Evolutionary conservation across 73 alveolate genomes (phyloP), one percentile per base, ranked within the genome.

Genomic region (Stentor roeselii): DNA sequence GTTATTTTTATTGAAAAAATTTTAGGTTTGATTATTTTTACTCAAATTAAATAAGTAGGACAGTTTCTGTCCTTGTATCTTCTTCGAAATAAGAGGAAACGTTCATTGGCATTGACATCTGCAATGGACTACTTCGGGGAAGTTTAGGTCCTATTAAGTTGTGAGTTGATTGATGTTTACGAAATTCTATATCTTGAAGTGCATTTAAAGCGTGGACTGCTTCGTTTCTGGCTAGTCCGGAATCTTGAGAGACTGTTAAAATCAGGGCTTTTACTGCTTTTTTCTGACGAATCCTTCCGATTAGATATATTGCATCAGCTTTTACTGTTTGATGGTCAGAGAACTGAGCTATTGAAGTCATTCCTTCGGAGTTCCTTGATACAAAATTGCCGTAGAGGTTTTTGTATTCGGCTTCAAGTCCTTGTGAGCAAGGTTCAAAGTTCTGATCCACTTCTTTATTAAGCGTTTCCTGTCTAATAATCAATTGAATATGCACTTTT

Each of bases 251-350:
- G 14, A 21, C 37, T 30, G n/a, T 67, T 27, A 67, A 14, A n/a
- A 67, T 67, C 21, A 67, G 37, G 14, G 34, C 41, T 67, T 67
- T 67, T 32, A 40, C n/a, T 21, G 80, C n/a, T 67, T 67, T 67
- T 32, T 40, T 67, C 11, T 67, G n/a, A 27, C 34, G 21, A 21
- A 32, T 67, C 14, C 14, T n/a, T 40, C 80, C 80, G 34, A 21
- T 14, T 40, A 67, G 34, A 67, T 67, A 32, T 21, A 67, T 34
- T 27, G 80, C 80, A 67, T 67, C 80, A 67, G 37, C 80, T 67
- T 34, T 67, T 67, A 67, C 1, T 27, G 37, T 34, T 21, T 21
- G 42, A 67, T 67, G 27, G 21, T 67, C 41, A 11, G 6, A 6
- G 21, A 11, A 6, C 21, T 21, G 6, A 6, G 21, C 6, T 50